Percentiles rank a stretch among this genome's conserved stretches.
Conservation (phyloP, 176 grass and related monocot species). For the Elaeis guineensis region DNA sequence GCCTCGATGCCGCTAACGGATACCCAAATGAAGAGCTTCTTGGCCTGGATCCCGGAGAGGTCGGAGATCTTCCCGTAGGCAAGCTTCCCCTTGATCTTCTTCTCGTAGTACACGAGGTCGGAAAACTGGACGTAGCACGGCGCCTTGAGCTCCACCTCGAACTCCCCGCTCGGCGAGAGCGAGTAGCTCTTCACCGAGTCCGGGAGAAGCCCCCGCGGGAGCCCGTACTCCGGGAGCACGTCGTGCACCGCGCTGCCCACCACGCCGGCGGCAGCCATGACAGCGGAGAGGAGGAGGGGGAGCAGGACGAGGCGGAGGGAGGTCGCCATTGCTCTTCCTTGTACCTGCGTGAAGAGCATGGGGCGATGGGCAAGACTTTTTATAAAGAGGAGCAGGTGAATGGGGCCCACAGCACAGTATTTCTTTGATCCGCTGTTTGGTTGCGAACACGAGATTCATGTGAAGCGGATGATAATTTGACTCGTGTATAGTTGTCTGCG, state of each 20-base stretch:
- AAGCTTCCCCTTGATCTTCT: conserved; percentile 26
- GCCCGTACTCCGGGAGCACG: conserved; percentile 52
- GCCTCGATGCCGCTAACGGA: conserved; percentile 45
- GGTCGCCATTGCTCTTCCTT: conserved; percentile 12
- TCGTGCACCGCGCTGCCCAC: conserved; percentile 34
- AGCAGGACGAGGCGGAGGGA: conserved; percentile 8
- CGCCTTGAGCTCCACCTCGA: conserved; percentile 49
- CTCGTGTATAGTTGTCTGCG: too few relatives aligned
- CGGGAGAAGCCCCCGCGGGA: conserved; percentile 62
- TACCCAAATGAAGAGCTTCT: conserved; percentile 78
- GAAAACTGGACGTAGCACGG: conserved; percentile 70
- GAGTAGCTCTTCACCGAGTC: conserved; percentile 49
- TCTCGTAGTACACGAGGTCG: conserved; percentile 57
- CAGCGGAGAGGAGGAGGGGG: background rate
- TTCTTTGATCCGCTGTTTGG: too few relatives aligned
- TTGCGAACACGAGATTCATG: too few relatives aligned
- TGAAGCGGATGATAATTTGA: too few relatives aligned
- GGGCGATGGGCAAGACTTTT: too few relatives aligned
- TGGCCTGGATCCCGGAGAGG: conserved; percentile 63
- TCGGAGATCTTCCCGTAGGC: conserved; percentile 21
- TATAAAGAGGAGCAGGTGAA: too few relatives aligned
- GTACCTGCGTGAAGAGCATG: too few relatives aligned
- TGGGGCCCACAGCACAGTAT: too few relatives aligned
- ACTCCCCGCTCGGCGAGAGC: conserved; percentile 38
- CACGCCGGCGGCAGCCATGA: background rate